A percentile compares a stretch with the other conserved stretches of the same genome.
Evolutionary conservation across 768 basidiomycete genomes (phyloP).

Genomic region (Xanthoconium purpureum): DNA sequence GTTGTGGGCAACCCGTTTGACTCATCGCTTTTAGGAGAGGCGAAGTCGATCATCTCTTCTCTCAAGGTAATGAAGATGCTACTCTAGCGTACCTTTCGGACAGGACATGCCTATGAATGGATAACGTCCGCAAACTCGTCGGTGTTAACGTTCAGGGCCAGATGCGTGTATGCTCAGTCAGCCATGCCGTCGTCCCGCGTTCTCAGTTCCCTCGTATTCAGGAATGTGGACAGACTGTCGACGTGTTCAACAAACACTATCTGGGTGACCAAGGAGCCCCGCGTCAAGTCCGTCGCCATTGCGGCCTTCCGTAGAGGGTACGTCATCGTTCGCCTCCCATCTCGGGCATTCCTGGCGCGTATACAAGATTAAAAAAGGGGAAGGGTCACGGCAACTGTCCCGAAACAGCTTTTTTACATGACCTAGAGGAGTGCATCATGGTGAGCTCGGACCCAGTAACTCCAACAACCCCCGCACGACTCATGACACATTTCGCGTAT

Average conservation of each 20-base stretch:
- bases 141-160: constrained; percentile 60
- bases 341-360: no score
- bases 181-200: neutral
- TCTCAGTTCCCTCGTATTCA: neutral
- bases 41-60: constrained; percentile 67
- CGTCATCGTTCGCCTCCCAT: constrained; percentile 8
- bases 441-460: no score
- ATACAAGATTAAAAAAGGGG: no score
- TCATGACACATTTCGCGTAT: no score
- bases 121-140: constrained; percentile 73
- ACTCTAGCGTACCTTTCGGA: constrained; percentile 78
- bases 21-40: constrained; percentile 43
- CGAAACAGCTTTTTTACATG: no score
- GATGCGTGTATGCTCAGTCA: constrained; percentile 39
- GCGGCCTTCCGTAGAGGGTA: constrained; percentile 73
- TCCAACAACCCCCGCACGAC: no score
- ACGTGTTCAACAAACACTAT: constrained; percentile 80
- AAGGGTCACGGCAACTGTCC: no score
- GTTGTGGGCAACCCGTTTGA: constrained; percentile 7
- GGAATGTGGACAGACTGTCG: constrained; percentile 51
- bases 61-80: constrained; percentile 66
- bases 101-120: constrained; percentile 65
- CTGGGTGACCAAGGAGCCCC: constrained; percentile 64
- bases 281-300: constrained; percentile 50
- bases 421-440: no score